A percentile compares a stretch with the other conserved stretches of the same genome.
Evolutionary conservation across 148 eudicot species (phyloP).

Genomic region (Fagopyrum esculentum): DNA sequence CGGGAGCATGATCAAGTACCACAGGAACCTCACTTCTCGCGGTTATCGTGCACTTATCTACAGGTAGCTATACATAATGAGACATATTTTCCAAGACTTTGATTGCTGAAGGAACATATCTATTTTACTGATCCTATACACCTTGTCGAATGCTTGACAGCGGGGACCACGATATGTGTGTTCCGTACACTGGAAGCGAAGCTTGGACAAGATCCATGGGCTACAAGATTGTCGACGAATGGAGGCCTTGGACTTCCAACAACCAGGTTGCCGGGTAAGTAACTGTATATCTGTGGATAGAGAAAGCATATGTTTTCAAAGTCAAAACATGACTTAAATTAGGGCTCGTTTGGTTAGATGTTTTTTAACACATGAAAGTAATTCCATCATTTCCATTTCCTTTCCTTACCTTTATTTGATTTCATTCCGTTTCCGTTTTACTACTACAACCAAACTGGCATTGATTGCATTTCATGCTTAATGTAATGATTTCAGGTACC

Average conservation of each 20-base stretch:
- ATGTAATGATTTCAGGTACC: slow-evolving; percentile 37
- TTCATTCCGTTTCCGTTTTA: too few relatives aligned
- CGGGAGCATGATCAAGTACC: slow-evolving; percentile 94
- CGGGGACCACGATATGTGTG: slow-evolving; percentile 98
- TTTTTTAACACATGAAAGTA: too few relatives aligned
- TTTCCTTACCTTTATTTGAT: too few relatives aligned
- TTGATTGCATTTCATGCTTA: neutral
- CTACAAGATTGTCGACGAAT: slow-evolving; percentile 63
- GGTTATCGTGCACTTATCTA: slow-evolving; percentile 82
- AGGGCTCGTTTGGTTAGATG: too few relatives aligned
- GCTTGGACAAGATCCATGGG: slow-evolving; percentile 96
- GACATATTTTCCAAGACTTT: neutral
- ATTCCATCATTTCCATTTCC: too few relatives aligned
- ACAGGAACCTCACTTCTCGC: slow-evolving; percentile 74
- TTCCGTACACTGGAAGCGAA: slow-evolving; percentile 87
- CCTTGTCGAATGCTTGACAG: slow-evolving; percentile 30
- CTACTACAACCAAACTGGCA: too few relatives aligned
- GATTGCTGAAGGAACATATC: too few relatives aligned
- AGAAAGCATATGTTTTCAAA: neutral
- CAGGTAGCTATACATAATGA: slow-evolving; percentile 32
- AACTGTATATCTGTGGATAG: neutral
- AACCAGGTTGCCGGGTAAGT: slow-evolving; percentile 88
- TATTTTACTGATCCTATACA: neutral
- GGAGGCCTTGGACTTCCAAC: slow-evolving; percentile 77
- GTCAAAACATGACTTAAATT: too few relatives aligned